Evolutionary conservation across 495 filamentous ascomycete genomes (phyloP).

Genomic region (Trichocladium antarcticum): DNA sequence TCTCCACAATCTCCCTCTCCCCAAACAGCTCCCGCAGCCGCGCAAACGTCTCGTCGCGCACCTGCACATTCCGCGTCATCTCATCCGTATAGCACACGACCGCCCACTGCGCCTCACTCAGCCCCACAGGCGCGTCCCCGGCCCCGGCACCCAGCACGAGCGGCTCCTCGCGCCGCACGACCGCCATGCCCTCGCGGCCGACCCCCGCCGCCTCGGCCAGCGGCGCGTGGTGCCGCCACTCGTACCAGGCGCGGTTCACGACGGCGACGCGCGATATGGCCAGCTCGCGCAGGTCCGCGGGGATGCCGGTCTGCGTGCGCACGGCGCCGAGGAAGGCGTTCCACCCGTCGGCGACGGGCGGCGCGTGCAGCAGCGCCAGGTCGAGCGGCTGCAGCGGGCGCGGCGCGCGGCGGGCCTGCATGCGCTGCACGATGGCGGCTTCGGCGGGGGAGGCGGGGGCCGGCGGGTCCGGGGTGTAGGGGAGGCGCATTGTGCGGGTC

Average conservation of each 20-base stretch:
- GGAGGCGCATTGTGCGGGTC: constrained; percentile 52
- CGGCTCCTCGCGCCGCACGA: constrained; percentile 17
- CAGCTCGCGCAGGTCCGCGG: constrained; percentile 53
- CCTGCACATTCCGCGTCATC: constrained; percentile 57
- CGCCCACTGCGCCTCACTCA: constrained; percentile 51
- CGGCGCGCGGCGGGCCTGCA: constrained; percentile 51
- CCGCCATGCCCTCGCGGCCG: constrained; percentile 38
- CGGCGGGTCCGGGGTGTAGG: constrained; percentile 54
- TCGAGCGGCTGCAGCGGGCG: constrained; percentile 59
- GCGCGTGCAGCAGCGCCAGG: constrained; percentile 61
- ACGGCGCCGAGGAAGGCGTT: constrained; percentile 69
- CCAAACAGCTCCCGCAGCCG: constrained; percentile 46
- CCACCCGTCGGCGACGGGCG: constrained; percentile 65
- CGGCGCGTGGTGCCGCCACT: constrained; percentile 69
- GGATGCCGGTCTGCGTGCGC: constrained; percentile 51
- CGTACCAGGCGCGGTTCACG: constrained; percentile 62
- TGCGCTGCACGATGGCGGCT: constrained; percentile 47
- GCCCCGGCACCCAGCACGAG: constrained; percentile 1
- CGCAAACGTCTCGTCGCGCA: constrained; percentile 53
- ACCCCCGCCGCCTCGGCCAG: constrained; percentile 42
- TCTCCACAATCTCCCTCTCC: constrained; percentile 64
- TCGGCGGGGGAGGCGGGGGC: constrained; percentile 36
- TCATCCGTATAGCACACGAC: constrained; percentile 63
- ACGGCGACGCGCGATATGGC: constrained; percentile 66
- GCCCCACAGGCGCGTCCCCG: constrained; percentile 4